Evolutionary conservation across 2,329 filamentous ascomycete species (phyloP).

Genomic region (Bipolaris sorokiniana): DNA sequence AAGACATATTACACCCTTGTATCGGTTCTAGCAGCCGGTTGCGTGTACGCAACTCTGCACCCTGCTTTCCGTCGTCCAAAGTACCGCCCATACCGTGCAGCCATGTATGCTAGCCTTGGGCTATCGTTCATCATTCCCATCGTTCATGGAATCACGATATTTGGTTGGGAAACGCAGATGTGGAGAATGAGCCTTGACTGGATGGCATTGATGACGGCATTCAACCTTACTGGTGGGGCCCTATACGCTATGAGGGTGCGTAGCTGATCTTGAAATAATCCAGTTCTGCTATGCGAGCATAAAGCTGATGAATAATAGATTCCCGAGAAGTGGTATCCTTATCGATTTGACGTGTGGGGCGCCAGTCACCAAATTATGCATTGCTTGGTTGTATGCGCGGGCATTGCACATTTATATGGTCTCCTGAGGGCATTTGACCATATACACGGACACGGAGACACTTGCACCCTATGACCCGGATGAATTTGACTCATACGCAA

Average conservation of each 20-base stretch:
- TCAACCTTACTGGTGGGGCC: constrained; percentile 10
- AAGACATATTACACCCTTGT: constrained; percentile 3
- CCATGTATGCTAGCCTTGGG: constrained; percentile 3
- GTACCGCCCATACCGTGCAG: constrained; percentile 2
- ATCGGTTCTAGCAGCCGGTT: background rate
- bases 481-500: too few relatives aligned
- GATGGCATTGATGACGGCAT: constrained; percentile 24
- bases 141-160: constrained; percentile 10
- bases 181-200: constrained; percentile 25
- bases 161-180: constrained; percentile 23
- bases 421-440: constrained; percentile 51
- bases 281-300: background rate
- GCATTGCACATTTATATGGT: constrained; percentile 43
- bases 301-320: constrained; percentile 34
- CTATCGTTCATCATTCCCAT: constrained; percentile 1
- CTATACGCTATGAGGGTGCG: constrained; percentile 3
- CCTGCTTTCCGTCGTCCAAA: background rate
- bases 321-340: constrained; percentile 54
- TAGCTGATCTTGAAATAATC: background rate
- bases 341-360: constrained; percentile 55
- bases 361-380: constrained; percentile 60
- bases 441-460: constrained; percentile 13
- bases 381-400: constrained; percentile 53
- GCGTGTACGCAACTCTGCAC: constrained; percentile 5
- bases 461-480: background rate